Evolutionary conservation across 371 early-diverging fungal species (phyloP).

Genomic region (Fennellomyces sp.): DNA sequence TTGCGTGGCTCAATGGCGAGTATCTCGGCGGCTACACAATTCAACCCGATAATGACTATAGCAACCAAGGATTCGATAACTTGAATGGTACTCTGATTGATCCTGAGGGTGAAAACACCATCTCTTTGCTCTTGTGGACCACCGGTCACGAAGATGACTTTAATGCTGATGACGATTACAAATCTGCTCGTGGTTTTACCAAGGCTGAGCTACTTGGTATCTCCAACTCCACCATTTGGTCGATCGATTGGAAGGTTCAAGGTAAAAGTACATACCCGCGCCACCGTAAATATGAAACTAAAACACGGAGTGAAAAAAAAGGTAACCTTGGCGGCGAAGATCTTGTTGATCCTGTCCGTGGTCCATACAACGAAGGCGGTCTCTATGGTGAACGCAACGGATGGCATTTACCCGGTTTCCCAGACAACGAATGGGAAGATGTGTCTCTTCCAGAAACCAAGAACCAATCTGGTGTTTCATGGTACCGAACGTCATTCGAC

Average conservation of each 20-base stretch:
- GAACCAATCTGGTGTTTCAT: conserved; percentile 16
- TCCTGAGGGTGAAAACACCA: conserved; percentile 15
- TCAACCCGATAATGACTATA: background rate
- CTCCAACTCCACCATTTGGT: background rate
- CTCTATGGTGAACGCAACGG: conserved; percentile 26
- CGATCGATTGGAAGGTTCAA: conserved; percentile 22
- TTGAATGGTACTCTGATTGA: conserved; percentile 4
- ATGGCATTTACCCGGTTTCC: conserved; percentile 27
- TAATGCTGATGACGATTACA: conserved; percentile 12
- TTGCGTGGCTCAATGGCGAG: conserved; percentile 25
- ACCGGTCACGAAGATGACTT: conserved; percentile 26
- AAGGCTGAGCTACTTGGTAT: conserved; percentile 14
- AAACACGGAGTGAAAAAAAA: background rate
- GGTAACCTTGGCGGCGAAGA: conserved; percentile 28
- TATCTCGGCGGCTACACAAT: conserved; percentile 27
- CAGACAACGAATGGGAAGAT: conserved; percentile 16
- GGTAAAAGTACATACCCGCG: background rate
- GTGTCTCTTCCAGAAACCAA: conserved; percentile 9
- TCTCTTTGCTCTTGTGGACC: conserved; percentile 21
- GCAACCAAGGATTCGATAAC: conserved; percentile 10
- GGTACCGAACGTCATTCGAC: conserved; percentile 20
- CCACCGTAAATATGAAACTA: too few species aligned
- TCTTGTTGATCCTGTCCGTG: conserved; percentile 22
- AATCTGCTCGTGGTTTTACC: conserved; percentile 18
- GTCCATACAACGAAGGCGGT: conserved; percentile 25